These are phyloP conservation scores for Linum tenue DNA, from an alignment of 345 rosid species.

Conservation along the genomic window DNA sequence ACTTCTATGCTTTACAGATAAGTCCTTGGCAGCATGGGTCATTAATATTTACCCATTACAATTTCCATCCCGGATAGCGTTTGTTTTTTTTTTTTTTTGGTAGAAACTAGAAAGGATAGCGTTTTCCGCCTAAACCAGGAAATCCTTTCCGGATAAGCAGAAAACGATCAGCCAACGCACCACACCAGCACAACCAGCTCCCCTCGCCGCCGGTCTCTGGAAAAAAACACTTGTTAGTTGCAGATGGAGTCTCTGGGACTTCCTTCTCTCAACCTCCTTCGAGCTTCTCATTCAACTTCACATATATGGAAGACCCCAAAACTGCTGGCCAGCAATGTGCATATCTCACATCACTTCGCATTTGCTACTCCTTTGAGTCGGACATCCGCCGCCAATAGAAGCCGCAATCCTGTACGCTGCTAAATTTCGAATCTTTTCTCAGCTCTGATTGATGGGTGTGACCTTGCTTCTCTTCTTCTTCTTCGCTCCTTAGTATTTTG, in stretches of 20 bases:
- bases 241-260: conserved; percentile 39
- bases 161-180: background rate
- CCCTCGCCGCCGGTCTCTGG: background rate
- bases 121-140: too few relatives aligned
- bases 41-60: too few relatives aligned
- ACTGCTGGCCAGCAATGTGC: conserved; percentile 12
- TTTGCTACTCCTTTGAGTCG: conserved; percentile 13
- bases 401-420: conserved; percentile 21
- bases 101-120: too few relatives aligned
- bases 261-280: conserved; percentile 24
- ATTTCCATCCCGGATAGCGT: too few relatives aligned
- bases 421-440: conserved; percentile 2
- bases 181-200: background rate
- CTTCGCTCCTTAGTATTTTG: background rate
- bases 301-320: conserved; percentile 7
- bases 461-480: background rate
- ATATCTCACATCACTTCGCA: conserved; percentile 12
- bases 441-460: conserved; percentile 8
- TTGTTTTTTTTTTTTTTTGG: too few relatives aligned
- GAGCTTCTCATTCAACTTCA: conserved; percentile 10
- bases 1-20: too few relatives aligned
- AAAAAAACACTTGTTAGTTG: background rate
- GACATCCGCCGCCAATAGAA: conserved; percentile 8
- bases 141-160: background rate
- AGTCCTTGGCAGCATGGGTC: too few relatives aligned